Evolutionary conservation across 2,329 filamentous ascomycete species (phyloP), one percentile per base, ranked within the genome.

Genomic region (Fusarium brachygibbosum): DNA sequence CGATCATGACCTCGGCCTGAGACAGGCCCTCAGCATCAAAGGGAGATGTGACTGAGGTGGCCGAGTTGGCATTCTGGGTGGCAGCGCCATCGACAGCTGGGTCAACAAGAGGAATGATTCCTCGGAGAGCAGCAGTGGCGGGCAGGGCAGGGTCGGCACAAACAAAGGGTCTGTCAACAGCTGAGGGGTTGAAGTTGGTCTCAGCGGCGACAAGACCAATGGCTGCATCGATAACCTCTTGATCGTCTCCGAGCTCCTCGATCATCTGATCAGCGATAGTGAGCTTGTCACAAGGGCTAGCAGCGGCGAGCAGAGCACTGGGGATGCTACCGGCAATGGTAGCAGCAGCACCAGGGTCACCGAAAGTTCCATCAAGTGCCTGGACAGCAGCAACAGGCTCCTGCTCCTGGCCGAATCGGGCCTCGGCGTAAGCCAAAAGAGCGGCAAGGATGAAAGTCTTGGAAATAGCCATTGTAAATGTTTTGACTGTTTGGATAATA

Each of bases 161-260:
- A 75, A 93, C 86, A 65, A 84, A 87, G 19, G 87, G 89, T 34
- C 88, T 83, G 73, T 81, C 81, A 66, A 86, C 84, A 58, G 79
- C 86, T 69, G 88, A 91, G 52, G 88, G 88, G 82, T 92, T 92
- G 82, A 91, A 91, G 85, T 92, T 92, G 79, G 91, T 89, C 82
- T 91, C 90, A 6, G 90, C 89, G 28, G 86, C 85, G 16, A 91
- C 89, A 37, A 91, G 83, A 17, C 85, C 85, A 60, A 84, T 84
- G 19, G 90, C 90, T 21, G 87, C 90, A 16, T 84, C 82, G 60
- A 92, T 82, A 68, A 89, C 88, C 64, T 84, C 80, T n/a, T 83
- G 79, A 70, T 87, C 87, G 45, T 80, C 84, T 54, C 90, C 90
- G 34, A 91, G 88, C 54, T 86, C 79, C 11, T 83, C 74, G 65